phyloP scores from a whole-genome alignment of 2,329 filamentous ascomycete species.

The Penicillium sp. region DNA sequence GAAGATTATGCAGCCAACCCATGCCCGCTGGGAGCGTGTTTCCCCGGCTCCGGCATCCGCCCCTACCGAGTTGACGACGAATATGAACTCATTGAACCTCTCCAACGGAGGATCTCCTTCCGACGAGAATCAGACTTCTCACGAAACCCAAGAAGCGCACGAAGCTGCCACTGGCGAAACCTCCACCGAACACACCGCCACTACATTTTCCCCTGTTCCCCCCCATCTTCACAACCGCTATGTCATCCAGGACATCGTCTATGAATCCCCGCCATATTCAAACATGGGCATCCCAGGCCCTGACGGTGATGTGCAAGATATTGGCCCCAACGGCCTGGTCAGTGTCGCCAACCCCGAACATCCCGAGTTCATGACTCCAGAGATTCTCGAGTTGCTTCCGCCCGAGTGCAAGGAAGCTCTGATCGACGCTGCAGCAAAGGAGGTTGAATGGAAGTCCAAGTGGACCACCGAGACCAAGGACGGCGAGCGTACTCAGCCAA shows the following conservation, averaged over 20 bases:
- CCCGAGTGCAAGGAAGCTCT: constrained; percentile 67
- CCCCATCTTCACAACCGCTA: constrained; percentile 60
- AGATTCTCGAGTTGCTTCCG: constrained; percentile 46
- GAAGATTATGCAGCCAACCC: constrained; percentile 82
- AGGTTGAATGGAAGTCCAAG: constrained; percentile 68
- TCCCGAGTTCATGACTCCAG: constrained; percentile 38
- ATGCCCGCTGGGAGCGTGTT: constrained; percentile 76
- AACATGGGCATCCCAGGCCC: constrained; percentile 58
- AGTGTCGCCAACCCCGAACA: constrained; percentile 35
- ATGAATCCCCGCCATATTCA: constrained; percentile 58
- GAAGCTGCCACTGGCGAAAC: constrained; percentile 4
- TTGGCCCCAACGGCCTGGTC: constrained; percentile 45
- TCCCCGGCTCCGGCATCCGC: constrained; percentile 39
- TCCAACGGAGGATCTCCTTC: constrained; percentile 25
- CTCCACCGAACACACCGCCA: constrained; percentile 13
- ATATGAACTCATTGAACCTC: constrained; percentile 36
- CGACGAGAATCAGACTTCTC: constrained; percentile 8
- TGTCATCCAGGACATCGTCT: constrained; percentile 60
- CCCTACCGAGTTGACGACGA: constrained; percentile 30
- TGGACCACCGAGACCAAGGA: constrained; percentile 70
- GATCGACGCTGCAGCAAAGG: constrained; percentile 61
- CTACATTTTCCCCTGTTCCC: constrained; percentile 56
- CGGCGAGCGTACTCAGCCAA: constrained; percentile 36
- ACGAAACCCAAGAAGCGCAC: constrained; percentile 1
- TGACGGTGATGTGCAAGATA: constrained; percentile 38